Base-by-base conservation (phyloP, 352 stramenopile genomes). In the Saprolegnia parasitica region DNA sequence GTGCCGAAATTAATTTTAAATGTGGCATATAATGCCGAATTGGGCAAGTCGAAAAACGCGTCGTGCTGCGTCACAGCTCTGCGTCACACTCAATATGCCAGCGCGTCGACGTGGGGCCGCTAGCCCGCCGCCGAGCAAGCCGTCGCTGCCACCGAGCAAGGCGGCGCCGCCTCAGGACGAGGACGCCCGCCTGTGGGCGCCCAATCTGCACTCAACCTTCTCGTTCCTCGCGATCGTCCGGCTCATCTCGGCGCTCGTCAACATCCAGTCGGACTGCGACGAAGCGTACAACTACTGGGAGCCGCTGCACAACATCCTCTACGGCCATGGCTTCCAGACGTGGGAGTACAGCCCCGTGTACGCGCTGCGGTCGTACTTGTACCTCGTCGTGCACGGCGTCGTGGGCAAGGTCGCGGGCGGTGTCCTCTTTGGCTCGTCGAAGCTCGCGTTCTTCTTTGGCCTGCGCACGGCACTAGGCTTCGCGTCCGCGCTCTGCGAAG, bases 261-360 rank as follows among this genome's bases (percentile, higher is more conserved):
- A 78, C 57, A 84, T 86, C 45, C 91, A 99, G 66, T 89, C 88
- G 29, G 97, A 99, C 84, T 99, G 97, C 72, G 97, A 99, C 77
- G 97, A 99, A 82, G 97, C 95, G 0, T 99, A 96, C 77, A 99
- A 99, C 84, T 99, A 99, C 80, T 99, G 97, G 96, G 97, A 99
- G 80, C 96, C 96, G 32, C 81, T 99, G n/a, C 96, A 99, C 78
- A 98, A 95, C 65, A 55, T 99, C 50, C 74, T 98, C n/a, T 97
- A 97, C 77, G 84, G 86, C 65, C 91, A 91, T 60, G 89, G 89
- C 24, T 87, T 95, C 70, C 89, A 97, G 76, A 96, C 89, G 23
- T 97, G 89, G 89, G 89, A 97, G 75, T 94, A 95, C 71, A 87
- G 90, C 20, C 93, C 96, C 47, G 71, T 88, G 73, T 99, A 96